Percentiles rank a stretch among this genome's conserved stretches.
Conservation (phyloP, 2,329 filamentous ascomycete species). For the Penicillium freii region DNA sequence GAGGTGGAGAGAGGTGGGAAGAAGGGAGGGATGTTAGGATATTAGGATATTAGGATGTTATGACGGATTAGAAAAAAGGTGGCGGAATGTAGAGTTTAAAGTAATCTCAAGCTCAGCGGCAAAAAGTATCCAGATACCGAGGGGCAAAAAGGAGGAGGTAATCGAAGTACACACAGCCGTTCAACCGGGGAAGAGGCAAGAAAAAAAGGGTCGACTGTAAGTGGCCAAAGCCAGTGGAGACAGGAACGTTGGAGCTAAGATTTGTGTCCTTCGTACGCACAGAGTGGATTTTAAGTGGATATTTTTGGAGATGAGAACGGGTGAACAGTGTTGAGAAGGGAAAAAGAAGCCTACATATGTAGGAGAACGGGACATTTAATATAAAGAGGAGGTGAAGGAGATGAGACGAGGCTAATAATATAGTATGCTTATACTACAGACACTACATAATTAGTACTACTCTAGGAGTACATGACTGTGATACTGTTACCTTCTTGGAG, state of each 20-base stretch:
- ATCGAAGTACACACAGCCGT: constrained; percentile 15
- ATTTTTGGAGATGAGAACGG: background rate
- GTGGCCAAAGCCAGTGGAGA: constrained; percentile 21
- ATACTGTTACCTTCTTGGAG: background rate
- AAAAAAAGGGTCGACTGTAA: constrained; percentile 16
- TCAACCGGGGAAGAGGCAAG: constrained; percentile 12
- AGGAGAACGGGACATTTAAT: background rate
- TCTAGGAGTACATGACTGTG: background rate
- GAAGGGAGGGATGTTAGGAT: background rate
- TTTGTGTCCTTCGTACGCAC: background rate
- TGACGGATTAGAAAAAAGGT: background rate
- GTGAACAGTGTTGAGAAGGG: constrained; percentile 2
- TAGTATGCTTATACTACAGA: no score
- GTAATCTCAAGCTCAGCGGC: background rate
- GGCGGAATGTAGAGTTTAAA: background rate
- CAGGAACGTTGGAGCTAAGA: constrained; percentile 12
- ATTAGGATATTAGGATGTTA: background rate
- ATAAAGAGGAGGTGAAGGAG: background rate
- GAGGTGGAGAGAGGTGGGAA: background rate
- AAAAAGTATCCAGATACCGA: background rate
- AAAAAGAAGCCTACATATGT: background rate
- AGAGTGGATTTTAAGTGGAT: background rate
- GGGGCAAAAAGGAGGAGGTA: constrained; percentile 2
- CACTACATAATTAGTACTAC: background rate
- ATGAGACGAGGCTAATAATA: no score